Conservation (phyloP, 1,139 yeast species). For the Geotrichum europaeum region DNA sequence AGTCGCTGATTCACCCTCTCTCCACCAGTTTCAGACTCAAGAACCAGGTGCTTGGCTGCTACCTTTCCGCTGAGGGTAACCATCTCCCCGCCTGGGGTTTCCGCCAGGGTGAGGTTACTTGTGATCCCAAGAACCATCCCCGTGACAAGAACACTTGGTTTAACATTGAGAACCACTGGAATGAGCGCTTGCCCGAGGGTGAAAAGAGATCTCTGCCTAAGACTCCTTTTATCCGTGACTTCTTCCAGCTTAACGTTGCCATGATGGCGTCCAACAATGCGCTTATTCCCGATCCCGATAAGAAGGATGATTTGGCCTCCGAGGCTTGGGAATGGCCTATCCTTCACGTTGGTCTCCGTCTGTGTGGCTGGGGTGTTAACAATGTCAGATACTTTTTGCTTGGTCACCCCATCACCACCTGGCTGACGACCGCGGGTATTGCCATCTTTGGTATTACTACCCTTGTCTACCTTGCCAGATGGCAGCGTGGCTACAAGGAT, state of each 20-base stretch:
- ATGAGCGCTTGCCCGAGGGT: conserved; percentile 67
- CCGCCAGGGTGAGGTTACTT: conserved; percentile 93
- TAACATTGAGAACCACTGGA: conserved; percentile 85
- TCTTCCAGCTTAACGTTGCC: conserved; percentile 86
- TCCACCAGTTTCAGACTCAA: conserved; percentile 78
- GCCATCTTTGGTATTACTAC: conserved; percentile 54
- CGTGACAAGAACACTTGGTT: conserved; percentile 98
- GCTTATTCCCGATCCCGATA: conserved; percentile 84
- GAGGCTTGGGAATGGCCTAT: conserved; percentile 99
- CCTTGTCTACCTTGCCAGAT: conserved; percentile 61
- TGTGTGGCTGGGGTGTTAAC: conserved; percentile 90
- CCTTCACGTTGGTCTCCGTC: conserved; percentile 81
- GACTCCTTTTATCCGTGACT: conserved; percentile 81
- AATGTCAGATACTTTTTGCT: conserved; percentile 77
- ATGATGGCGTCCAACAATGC: conserved; percentile 99
- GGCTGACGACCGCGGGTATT: conserved; percentile 79
- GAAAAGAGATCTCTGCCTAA: conserved; percentile 69
- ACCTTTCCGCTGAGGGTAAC: conserved; percentile 76
- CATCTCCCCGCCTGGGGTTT: conserved; percentile 95
- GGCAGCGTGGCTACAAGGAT: conserved; percentile 88
- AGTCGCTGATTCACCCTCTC: conserved; percentile 66
- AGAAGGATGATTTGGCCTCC: conserved; percentile 86
- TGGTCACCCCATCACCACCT: conserved; percentile 91
- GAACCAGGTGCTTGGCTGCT: conserved; percentile 66
- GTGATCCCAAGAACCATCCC: conserved; percentile 65